A percentile compares a stretch with the other conserved stretches of the same genome.
Conservation (phyloP, 805 yeast genomes). For the Schwanniomyces pseudopolymorphus region DNA sequence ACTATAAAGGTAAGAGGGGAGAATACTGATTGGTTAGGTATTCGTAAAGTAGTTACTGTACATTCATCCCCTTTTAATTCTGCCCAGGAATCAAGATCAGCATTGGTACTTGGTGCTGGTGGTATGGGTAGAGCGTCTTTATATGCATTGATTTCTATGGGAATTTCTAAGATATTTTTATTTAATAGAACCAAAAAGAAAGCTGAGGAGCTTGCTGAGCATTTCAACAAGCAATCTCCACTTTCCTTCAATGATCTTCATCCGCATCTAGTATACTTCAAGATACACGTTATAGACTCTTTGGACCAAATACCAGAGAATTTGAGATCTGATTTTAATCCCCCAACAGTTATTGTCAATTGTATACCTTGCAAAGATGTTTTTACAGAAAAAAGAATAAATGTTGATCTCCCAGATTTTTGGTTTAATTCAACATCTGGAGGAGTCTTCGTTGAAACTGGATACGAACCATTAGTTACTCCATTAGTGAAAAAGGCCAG, state of each 20-base stretch:
- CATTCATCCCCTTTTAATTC: constrained; percentile 15
- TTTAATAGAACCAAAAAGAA: constrained; percentile 9
- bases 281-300: background rate
- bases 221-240: constrained; percentile 10
- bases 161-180: constrained; percentile 10
- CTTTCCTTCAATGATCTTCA: background rate
- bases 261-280: background rate
- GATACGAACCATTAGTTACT: constrained; percentile 11
- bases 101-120: constrained; percentile 17
- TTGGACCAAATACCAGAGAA: background rate
- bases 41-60: constrained; percentile 6
- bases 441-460: constrained; percentile 14
- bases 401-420: constrained; percentile 5
- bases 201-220: constrained; percentile 8
- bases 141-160: constrained; percentile 14
- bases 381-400: constrained; percentile 2
- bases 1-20: constrained; percentile 11
- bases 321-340: background rate
- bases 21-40: constrained; percentile 18
- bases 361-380: constrained; percentile 10
- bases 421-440: constrained; percentile 15
- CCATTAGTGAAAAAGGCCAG: constrained; percentile 6
- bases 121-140: constrained; percentile 16
- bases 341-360: constrained; percentile 10
- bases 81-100: constrained; percentile 10